Base-by-base conservation (phyloP, 2,329 filamentous ascomycete species). In the Paecilomyces variotii region DNA sequence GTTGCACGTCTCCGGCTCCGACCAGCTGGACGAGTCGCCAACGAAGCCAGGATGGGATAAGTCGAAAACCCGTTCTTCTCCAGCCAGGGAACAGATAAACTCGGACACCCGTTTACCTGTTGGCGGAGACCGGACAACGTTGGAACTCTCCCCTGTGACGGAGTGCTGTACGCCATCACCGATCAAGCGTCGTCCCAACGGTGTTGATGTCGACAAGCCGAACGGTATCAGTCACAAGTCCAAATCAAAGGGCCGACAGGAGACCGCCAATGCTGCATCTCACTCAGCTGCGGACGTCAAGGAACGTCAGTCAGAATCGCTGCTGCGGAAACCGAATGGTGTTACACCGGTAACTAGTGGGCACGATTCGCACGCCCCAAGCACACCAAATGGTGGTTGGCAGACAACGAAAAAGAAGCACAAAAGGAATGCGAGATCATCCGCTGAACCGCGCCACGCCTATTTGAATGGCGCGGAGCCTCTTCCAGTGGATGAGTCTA, bases 331-430 rank as follows among this genome's bases (percentile, higher is more conserved):
- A 57, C 56, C 62, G 14, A 76, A 75, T 57, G 72, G 69, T 4
- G 54, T 65, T 9, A 58, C 62, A 30, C 63, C 70, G 5, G 53
- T 62, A 9, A 59, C 57, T 27, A 53, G 53, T 14, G 58, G 61
- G 4, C 69, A 72, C 19, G 69, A 70, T 34, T 62, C 67, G 11
- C 55, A 59, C 56, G 51, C 59, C 35, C 35, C 60, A n/a, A 67
- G 65, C 56, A 35, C 60, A 55, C 32, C 60, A 32, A 63, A 59
- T 53, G 60, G 67, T 54, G 71, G 72, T 56, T 79, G 77, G 77
- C 76, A 79, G 63, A 78, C 72, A 2, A 76, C 74, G 9, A 78
- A 76, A 65, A 77, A 74, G 62, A 78, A 73, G 64, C 68, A 75
- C 57, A 75, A 73, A 59, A 72, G 71, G 61, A 70, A 66, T 51